Base-by-base conservation (phyloP, 2,329 filamentous ascomycete genomes). In the Talaromyces funiculosus region DNA sequence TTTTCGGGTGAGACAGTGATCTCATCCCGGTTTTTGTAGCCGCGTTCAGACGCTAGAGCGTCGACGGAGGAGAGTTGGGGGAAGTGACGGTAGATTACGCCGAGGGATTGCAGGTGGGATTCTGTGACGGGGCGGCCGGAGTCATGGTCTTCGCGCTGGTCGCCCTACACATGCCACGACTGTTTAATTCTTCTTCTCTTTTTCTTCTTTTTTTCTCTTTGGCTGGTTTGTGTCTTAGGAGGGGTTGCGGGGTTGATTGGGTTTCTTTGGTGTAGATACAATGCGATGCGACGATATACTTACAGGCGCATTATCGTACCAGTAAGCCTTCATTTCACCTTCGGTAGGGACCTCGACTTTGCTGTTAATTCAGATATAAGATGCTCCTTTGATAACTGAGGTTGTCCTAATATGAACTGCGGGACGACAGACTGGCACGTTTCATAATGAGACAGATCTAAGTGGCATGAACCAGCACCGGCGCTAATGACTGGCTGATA, bases 21-120 rank as follows among this genome's bases (percentile, higher is more conserved):
- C 77, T 95, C 87, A 79, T 99, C 94, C 61, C 93, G 89, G 81
- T 97, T 97, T 80, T 89, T 92, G 83, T 99, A 97, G 68, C 84
- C 83, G 62, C 93, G 89, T 66, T 89, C 80, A 3, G 76, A 67
- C 2, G 94, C 93, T 47, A 99, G 84, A 45, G 78, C 73, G 73
- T 97, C 83, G 42, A 97, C 92, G 26, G 81, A 81, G 33, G 81
- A 77, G 53, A 92, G 72, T 35, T 84, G 78, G 12, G 86, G 79
- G 67, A 89, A 84, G 71, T 83, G 81, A 73, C 85, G 86, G 81
- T 95, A 94, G 47, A 90, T 77, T 38, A 99, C 91, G 62, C 93
- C 93, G 18, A 97, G 81, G 59, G 83, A 81, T 64, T 81, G 75
- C 61, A 99, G 87, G 60, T 89, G 86, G 4, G 83, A 78, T 53